These are phyloP conservation scores for Trichoderma arundinaceum DNA, from an alignment of 2,329 filamentous ascomycete genomes.

Conservation along the genomic window DNA sequence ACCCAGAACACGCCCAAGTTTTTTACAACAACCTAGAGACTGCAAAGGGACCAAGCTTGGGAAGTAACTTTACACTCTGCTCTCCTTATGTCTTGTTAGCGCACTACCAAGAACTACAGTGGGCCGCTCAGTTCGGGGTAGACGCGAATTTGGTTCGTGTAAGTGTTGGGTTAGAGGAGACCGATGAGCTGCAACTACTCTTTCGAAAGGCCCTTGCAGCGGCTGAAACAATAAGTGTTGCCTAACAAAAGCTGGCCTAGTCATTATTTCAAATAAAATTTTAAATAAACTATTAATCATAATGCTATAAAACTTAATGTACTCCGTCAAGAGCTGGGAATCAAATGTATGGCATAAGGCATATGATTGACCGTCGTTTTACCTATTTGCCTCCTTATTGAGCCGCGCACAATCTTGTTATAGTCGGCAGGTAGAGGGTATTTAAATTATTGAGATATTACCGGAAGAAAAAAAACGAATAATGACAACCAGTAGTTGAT, in stretches of 20 bases:
- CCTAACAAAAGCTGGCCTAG: neutral
- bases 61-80: conserved; percentile 93
- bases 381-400: neutral
- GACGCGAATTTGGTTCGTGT: conserved; percentile 81
- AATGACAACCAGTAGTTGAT: neutral
- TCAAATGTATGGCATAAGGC: neutral
- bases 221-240: conserved; percentile 40
- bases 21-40: conserved; percentile 89
- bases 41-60: conserved; percentile 90
- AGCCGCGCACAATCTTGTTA: neutral
- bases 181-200: conserved; percentile 64
- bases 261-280: neutral
- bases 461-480: neutral
- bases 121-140: conserved; percentile 82
- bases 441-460: neutral
- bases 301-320: neutral
- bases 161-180: conserved; percentile 88
- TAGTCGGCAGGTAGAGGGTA: neutral
- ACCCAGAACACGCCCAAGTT: conserved; percentile 70
- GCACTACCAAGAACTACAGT: conserved; percentile 90
- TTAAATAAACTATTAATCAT: neutral
- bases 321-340: too few species aligned
- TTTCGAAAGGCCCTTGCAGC: conserved; percentile 74
- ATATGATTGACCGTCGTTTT: neutral
- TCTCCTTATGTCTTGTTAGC: conserved; percentile 91